Evolutionary conservation across 108 stramenopile genomes (phyloP), one percentile per base, ranked within the genome.

Genomic region (Aurantiochytrium sp.): DNA sequence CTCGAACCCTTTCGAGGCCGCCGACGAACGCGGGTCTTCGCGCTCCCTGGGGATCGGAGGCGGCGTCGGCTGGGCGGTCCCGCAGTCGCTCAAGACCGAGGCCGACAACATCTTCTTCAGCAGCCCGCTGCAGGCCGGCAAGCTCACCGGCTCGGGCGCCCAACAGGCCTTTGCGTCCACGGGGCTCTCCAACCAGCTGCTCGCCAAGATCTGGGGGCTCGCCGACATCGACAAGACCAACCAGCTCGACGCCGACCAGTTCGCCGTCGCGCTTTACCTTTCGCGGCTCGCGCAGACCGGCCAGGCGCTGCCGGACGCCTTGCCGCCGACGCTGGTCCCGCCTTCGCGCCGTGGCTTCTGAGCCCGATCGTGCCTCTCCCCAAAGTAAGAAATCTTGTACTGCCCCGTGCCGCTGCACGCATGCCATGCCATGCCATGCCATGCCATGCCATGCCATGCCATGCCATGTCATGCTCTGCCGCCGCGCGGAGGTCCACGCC

Each of bases 241-340:
- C 30, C 54, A 81, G 81, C 86, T 92, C 24, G 91, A 92, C 87
- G 68, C 89, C 4, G 91, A 90, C 24, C 91, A 92, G 88, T 92
- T 90, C 88, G 89, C 92, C 4, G 89, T 92, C 15, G 86, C 87
- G n/a, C 86, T 91, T 87, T 65, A 92, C 87, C 91, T 92, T 1
- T 54, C 89, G 45, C 92, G 90, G 0, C 85, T 30, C 34, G 92
- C 86, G 15, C 87, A 91, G 65, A 87, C 54, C 12, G 91, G 91
- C 12, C 86, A 88, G 4, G 55, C 87, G 4, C 68, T 93, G 4
- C 92, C 92, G 4, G 92, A 91, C 19, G 36, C 87, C 4, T 85
- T 93, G 0, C 91, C 90, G 8, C 53, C 81, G 45, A 39, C 32
- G 42, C 31, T 91, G 34, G 87, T 93, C 12, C 92, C 92, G 32